Evolutionary conservation across 2,329 filamentous ascomycete species (phyloP), one percentile per base, ranked within the genome.

Genomic region (Calonectria ilicicola): DNA sequence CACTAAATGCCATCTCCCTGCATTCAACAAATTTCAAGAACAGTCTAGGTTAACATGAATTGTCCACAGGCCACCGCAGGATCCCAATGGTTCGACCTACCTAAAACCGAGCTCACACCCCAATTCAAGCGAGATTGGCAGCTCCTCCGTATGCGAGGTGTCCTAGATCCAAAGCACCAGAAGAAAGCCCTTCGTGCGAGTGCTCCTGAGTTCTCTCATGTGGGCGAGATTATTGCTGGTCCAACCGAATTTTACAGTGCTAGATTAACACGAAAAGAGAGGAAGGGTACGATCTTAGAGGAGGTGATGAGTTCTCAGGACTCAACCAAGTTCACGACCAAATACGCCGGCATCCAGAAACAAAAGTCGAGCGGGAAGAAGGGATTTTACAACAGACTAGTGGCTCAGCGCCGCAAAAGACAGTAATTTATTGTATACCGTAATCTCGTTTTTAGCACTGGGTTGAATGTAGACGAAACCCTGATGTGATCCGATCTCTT

Each of bases 101-200:
- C 96, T 7, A 92, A 92, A 79, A 98, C 96, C 29, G 89, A 94
- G 64, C 85, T 98, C 64, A 98, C 95, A 0, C 91, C 95, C 10
- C 92, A 97, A 80, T 88, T 98, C 74, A 98, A 96, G 84, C 91
- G 95, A 77, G 96, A 99, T 82, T 88, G 98, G 64, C 95, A 98
- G 84, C 87, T 98, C 14, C 87, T 99, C 72, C 93, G 95, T 76
- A 96, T 98, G 93, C 92, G 97, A 83, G 93, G 92, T 69, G 93
- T 98, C 23, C 88, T 98, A 26, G 96, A 98, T 77, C 93, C 95
- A 1, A 96, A 98, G 82, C 94, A 96, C 80, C 98, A 98, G 88
- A 97, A 96, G 83, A 98, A 98, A 84, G 93, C 96, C 65, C 89
- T 91, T 68, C 95, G 93, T 81, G 88, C 90, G 71, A 80, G 74